Conservation (phyloP, 2,329 filamentous ascomycete species). For the Pyricularia sp. region DNA sequence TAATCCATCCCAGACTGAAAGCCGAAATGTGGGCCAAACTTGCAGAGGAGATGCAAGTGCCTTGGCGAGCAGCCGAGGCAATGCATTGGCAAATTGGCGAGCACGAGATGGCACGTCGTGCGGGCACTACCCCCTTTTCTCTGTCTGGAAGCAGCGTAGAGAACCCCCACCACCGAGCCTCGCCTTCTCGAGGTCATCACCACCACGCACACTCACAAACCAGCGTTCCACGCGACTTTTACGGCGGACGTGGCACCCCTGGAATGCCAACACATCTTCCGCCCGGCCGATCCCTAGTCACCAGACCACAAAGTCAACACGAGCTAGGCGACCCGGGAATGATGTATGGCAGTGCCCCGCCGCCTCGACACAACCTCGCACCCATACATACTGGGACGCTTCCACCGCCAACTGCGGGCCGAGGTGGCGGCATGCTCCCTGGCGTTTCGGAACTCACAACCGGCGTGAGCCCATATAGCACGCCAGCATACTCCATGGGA, state of each 20-base stretch:
- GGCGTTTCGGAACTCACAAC: constrained; percentile 55
- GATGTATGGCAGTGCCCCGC: constrained; percentile 17
- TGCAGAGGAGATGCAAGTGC: constrained; percentile 87
- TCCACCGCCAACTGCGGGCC: constrained; percentile 18
- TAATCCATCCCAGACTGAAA: constrained; percentile 63
- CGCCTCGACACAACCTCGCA: constrained; percentile 33
- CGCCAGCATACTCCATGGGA: constrained; percentile 42
- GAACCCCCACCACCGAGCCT: constrained; percentile 23
- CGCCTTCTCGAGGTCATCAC: constrained; percentile 25
- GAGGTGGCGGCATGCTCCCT: constrained; percentile 41
- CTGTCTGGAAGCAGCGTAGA: constrained; percentile 27
- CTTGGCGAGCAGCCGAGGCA: constrained; percentile 90
- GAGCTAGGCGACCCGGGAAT: constrained; percentile 5
- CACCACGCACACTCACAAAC: constrained; percentile 39
- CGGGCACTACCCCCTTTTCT: constrained; percentile 80
- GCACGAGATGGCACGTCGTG: constrained; percentile 84
- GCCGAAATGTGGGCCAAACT: constrained; percentile 97
- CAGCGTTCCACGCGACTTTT: constrained; percentile 34
- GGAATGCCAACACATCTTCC: constrained; percentile 9
- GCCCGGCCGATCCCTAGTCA: constrained; percentile 13
- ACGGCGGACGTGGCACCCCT: constrained; percentile 23
- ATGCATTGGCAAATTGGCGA: constrained; percentile 98
- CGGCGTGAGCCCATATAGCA: constrained; percentile 50
- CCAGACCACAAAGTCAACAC: constrained; percentile 31
- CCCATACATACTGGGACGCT: constrained; percentile 35